Conservation (phyloP, 2,329 filamentous ascomycete genomes). For the Epichloe elymi region DNA sequence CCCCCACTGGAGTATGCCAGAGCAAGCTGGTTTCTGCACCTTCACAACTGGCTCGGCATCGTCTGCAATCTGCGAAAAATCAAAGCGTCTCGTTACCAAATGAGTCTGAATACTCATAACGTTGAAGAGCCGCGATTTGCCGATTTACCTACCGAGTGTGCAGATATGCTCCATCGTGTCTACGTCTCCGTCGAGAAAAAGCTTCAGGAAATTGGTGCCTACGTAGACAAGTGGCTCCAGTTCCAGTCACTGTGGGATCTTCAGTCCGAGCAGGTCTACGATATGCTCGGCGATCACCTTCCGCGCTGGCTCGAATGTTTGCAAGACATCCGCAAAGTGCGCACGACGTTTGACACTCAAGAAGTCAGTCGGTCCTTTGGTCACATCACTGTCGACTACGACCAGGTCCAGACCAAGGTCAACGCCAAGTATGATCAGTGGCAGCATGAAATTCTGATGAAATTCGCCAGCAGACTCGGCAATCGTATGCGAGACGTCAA, state of each 20-base stretch:
- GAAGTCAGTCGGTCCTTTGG: conserved; percentile 89
- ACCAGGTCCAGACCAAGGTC: conserved; percentile 96
- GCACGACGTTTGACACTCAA: conserved; percentile 92
- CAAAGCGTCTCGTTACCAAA: conserved; percentile 90
- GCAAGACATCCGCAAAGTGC: conserved; percentile 93
- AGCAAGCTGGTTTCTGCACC: conserved; percentile 83
- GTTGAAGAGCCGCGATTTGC: conserved; percentile 63
- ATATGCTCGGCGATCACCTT: conserved; percentile 79
- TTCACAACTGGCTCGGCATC: conserved; percentile 87
- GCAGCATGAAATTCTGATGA: conserved; percentile 92
- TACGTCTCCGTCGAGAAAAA: conserved; percentile 78
- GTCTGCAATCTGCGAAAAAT: conserved; percentile 89
- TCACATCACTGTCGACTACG: conserved; percentile 90
- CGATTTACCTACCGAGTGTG: conserved; percentile 72
- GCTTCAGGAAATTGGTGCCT: conserved; percentile 63
- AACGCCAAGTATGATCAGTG: conserved; percentile 99
- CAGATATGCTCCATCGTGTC: conserved; percentile 63
- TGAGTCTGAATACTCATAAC: conserved; percentile 58
- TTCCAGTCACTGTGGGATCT: conserved; percentile 98
- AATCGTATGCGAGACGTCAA: conserved; percentile 87
- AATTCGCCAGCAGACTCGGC: conserved; percentile 82
- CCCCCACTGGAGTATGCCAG: conserved; percentile 84
- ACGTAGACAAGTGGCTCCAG: conserved; percentile 96
- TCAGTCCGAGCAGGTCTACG: conserved; percentile 89
- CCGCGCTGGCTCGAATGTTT: conserved; percentile 87